Conservation (phyloP, 176 grass and related monocot species). For the Oryza rufipogon region DNA sequence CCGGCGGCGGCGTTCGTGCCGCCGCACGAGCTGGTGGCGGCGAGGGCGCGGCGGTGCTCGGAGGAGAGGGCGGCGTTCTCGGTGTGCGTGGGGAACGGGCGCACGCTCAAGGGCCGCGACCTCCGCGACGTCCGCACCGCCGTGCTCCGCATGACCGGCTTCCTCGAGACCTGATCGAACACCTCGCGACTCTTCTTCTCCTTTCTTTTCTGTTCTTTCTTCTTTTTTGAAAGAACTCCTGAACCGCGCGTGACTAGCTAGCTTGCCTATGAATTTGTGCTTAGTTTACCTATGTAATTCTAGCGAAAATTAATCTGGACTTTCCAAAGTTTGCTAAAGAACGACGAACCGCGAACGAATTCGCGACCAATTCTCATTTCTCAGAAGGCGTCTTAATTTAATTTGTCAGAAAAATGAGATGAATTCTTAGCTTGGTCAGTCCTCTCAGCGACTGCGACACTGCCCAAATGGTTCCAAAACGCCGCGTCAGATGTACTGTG, state of each 20-base stretch:
- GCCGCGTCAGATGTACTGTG: not conserved
- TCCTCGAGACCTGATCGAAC: constrained; percentile 50
- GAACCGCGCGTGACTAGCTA: not conserved
- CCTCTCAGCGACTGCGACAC: not conserved
- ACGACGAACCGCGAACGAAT: not conserved
- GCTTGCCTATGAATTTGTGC: not conserved
- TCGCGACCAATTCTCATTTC: not conserved
- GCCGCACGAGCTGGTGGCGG: constrained; percentile 48
- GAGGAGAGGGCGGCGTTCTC: constrained; percentile 31
- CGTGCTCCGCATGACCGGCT: constrained; percentile 63
- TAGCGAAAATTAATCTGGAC: not conserved
- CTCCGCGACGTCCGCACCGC: constrained; percentile 47
- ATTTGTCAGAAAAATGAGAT: not conserved
- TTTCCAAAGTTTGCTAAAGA: not conserved
- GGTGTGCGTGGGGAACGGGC: constrained; percentile 56
- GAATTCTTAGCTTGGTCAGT: not conserved
- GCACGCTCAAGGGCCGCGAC: constrained; percentile 74
- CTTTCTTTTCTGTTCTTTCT: not conserved
- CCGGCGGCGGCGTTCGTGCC: constrained; percentile 23
- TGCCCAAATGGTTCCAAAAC: constrained; percentile 6
- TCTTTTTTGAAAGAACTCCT: not conserved
- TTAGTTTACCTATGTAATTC: not conserved
- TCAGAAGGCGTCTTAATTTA: not conserved
- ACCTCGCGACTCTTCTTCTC: not conserved
- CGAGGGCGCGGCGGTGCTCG: constrained; percentile 6